Evolutionary conservation across 192 early-diverging fungal genomes (phyloP).

Genomic region (Podochytrium sp.): DNA sequence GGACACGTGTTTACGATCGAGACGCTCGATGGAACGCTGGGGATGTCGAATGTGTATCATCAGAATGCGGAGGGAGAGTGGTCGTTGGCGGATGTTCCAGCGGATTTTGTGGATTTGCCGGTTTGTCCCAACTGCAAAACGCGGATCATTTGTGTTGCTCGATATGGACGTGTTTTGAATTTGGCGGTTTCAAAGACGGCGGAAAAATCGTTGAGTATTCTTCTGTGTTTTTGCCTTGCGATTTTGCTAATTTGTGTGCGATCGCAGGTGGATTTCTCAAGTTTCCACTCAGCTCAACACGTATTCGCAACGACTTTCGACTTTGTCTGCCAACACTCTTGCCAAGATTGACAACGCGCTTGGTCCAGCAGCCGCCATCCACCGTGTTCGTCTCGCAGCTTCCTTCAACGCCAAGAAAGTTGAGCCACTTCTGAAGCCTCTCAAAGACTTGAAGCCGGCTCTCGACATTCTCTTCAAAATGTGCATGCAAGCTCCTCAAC

Average conservation of each 20-base stretch:
- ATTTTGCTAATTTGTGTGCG: neutral
- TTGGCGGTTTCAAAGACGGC: neutral
- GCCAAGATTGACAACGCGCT: neutral
- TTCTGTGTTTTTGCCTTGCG: neutral
- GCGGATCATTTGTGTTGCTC: neutral
- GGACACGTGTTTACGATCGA: conserved; percentile 57
- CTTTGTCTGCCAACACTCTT: neutral
- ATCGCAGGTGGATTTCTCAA: conserved; percentile 6
- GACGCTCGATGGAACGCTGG: conserved; percentile 55
- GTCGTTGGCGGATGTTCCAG: conserved; percentile 7
- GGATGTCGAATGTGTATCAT: conserved; percentile 47
- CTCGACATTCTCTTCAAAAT: neutral
- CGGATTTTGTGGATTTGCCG: conserved; percentile 10
- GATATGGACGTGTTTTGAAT: conserved; percentile 19
- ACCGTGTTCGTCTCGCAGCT: too few relatives aligned
- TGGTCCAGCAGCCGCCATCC: neutral
- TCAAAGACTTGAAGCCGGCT: neutral
- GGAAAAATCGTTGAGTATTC: conserved; percentile 3
- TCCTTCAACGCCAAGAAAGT: too few relatives aligned
- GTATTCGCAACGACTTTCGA: neutral
- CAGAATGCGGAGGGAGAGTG: conserved; percentile 12
- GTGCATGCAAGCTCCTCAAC: neutral
- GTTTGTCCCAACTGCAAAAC: conserved; percentile 20
- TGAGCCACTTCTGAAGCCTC: neutral
- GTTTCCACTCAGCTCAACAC: neutral